Conservation (phyloP, 2,329 filamentous ascomycete genomes). For the Dichotomopilus funicola region DNA sequence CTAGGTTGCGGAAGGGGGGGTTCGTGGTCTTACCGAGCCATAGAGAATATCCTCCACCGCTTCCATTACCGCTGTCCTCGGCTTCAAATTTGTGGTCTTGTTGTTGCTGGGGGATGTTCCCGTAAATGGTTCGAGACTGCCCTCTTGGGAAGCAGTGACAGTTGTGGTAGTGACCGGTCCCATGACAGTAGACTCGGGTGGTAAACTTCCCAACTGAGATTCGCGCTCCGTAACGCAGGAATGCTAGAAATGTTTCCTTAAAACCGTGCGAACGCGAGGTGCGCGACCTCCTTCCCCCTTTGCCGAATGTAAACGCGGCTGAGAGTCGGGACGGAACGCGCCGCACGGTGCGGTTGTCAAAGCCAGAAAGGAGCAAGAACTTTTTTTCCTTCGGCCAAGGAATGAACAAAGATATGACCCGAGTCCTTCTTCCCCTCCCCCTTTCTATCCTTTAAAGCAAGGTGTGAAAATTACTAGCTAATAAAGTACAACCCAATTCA, state of each 20-base stretch:
- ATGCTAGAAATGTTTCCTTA: too few species aligned
- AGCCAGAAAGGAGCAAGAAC: background rate
- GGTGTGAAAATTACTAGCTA: background rate
- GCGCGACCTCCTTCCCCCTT: background rate
- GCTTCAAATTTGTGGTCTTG: constrained; percentile 7
- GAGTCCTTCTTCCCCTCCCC: background rate
- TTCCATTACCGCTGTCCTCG: constrained; percentile 47
- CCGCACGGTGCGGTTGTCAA: background rate
- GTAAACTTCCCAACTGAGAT: too few species aligned
- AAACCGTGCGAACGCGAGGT: too few species aligned
- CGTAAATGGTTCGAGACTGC: constrained; percentile 15
- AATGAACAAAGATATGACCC: too few species aligned
- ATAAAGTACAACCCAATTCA: too few species aligned
- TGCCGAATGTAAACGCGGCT: background rate
- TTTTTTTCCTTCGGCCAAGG: too few species aligned
- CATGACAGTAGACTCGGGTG: constrained; percentile 15
- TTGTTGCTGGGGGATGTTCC: background rate
- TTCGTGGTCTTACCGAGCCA: constrained; percentile 62
- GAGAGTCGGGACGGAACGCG: background rate
- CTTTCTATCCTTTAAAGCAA: background rate
- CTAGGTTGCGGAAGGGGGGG: background rate
- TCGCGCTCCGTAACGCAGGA: too few species aligned
- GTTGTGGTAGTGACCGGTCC: constrained; percentile 13
- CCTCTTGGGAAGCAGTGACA: constrained; percentile 5
- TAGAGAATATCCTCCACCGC: constrained; percentile 81